Percentiles rank a stretch among this genome's conserved stretches.
Conservation (phyloP, 345 rosid genomes). For the Corchorus olitorius region DNA sequence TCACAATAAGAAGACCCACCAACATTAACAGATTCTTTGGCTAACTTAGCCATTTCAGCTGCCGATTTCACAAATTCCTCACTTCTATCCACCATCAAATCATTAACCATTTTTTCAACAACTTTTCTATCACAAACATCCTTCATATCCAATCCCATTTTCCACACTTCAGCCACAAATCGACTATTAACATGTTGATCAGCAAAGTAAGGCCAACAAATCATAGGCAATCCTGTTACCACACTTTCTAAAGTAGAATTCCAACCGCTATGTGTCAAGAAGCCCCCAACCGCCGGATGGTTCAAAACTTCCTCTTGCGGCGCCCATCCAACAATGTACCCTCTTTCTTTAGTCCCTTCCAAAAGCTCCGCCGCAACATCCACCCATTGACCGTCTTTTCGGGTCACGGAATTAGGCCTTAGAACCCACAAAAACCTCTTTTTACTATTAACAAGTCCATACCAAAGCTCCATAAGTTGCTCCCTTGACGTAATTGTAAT, state of each 20-base stretch:
- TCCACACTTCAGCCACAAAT: slow-evolving; percentile 59
- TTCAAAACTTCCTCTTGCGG: slow-evolving; percentile 47
- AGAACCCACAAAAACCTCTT: slow-evolving; percentile 59
- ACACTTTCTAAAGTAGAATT: slow-evolving; percentile 79
- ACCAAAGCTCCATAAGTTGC: slow-evolving; percentile 46
- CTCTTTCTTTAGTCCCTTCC: slow-evolving; percentile 34
- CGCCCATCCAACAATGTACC: slow-evolving; percentile 48
- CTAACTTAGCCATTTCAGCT: slow-evolving; percentile 30
- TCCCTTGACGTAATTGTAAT: slow-evolving; percentile 24
- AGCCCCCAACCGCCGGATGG: slow-evolving; percentile 59
- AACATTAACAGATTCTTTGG: slow-evolving; percentile 25
- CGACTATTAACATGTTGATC: slow-evolving; percentile 72
- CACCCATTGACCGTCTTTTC: neutral
- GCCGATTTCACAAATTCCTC: slow-evolving; percentile 38
- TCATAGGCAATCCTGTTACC: slow-evolving; percentile 64
- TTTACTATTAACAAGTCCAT: slow-evolving; percentile 37
- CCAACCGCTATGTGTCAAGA: slow-evolving; percentile 77
- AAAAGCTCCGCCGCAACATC: slow-evolving; percentile 27
- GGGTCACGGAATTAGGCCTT: slow-evolving; percentile 30
- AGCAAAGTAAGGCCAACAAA: slow-evolving; percentile 64
- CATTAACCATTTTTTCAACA: slow-evolving; percentile 53
- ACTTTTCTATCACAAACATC: slow-evolving; percentile 48
- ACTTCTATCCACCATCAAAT: slow-evolving; percentile 58
- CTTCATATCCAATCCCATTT: slow-evolving; percentile 70
- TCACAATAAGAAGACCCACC: slow-evolving; percentile 47